Base-by-base conservation (phyloP, 2,329 filamentous ascomycete species). In the Colletotrichum tofieldiae region DNA sequence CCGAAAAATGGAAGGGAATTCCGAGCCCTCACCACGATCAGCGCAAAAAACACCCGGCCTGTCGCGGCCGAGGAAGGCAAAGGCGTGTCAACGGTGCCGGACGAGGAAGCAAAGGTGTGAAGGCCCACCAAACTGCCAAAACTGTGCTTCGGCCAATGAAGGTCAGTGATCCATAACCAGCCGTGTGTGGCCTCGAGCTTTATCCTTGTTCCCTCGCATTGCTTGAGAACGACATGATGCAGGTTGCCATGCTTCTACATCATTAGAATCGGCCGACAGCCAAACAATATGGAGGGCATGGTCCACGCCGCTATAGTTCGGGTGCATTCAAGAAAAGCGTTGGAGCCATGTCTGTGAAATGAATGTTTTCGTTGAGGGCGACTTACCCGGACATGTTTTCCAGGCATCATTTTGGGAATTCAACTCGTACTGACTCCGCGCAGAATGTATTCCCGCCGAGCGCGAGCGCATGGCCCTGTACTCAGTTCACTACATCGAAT, bases 401-500 rank as follows among this genome's bases (percentile, higher is more conserved):
- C 16, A 43, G 41, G 41, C 16, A 43, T 43, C 41, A 18, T 43
- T 43, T 6, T 43, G 41, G 1, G 41, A 20, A 43, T 4, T 7
- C 5, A 43, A 35, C 23, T 29, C 51, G 26, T 55, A 20, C 54
- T 56, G 29, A 56, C 54, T 20, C 11, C 3, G 14, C 12, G 54
- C 54, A 56, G 54, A 56, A 56, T 56, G 54, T 56, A 26, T 56
- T 11, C 26, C 54, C 23, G 54, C 29, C 6, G 54, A 56, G 23
- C 54, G 54, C 29, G 54, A 56, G 54, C 54, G 54, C 32, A 56
- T 56, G 54, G 54, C 54, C 8, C 16, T 56, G 54, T 56, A 56
- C 54, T 56, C 54, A 5, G 54, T 56, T n/a, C 54, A 56, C 11
- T 56, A 56, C 54, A 56, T 56, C 26, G 54, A 56, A 56, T 56